Percentiles rank a stretch among this genome's conserved stretches.
These are phyloP conservation scores for Rhytidiadelphus loreus DNA, from an alignment of 225 moss, liverwort and hornwort genomes.

Conservation along the genomic window DNA sequence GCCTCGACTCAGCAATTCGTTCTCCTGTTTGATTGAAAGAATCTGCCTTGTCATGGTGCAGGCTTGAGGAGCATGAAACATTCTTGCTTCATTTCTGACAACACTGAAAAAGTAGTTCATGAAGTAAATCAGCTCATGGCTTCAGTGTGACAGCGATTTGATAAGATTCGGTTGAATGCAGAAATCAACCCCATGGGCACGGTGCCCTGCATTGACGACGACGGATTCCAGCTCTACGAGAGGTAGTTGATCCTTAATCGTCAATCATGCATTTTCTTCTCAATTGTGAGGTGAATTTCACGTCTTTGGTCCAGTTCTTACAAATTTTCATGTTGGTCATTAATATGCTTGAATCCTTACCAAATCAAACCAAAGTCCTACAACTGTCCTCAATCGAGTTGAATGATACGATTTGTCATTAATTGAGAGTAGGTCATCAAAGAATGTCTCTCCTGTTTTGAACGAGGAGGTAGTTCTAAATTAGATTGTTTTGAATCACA, in stretches of 20 bases:
- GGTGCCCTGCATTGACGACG: slow-evolving; percentile 10
- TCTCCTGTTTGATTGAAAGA: neutral
- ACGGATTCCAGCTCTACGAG: slow-evolving; percentile 4
- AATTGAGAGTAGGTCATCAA: neutral
- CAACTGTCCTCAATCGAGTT: neutral
- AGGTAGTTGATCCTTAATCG: neutral
- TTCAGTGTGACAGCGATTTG: neutral
- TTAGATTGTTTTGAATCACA: neutral
- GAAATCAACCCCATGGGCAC: slow-evolving; percentile 8
- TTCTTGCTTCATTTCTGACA: too few relatives aligned
- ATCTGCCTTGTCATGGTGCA: neutral
- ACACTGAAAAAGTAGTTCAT: too few relatives aligned
- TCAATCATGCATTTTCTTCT: neutral
- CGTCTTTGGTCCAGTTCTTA: neutral
- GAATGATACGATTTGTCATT: too few relatives aligned
- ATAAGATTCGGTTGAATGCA: neutral
- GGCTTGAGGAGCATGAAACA: neutral
- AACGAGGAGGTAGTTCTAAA: neutral
- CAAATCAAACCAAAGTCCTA: neutral
- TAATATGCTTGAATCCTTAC: neutral
- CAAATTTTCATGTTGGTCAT: neutral
- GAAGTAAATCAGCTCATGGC: neutral
- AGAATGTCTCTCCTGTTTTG: neutral
- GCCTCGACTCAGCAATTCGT: neutral
- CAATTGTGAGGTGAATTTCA: too few relatives aligned